Evolutionary conservation across 257 asterid species (phyloP), one percentile per base, ranked within the genome.

Genomic region (Gentiana macrophylla): DNA sequence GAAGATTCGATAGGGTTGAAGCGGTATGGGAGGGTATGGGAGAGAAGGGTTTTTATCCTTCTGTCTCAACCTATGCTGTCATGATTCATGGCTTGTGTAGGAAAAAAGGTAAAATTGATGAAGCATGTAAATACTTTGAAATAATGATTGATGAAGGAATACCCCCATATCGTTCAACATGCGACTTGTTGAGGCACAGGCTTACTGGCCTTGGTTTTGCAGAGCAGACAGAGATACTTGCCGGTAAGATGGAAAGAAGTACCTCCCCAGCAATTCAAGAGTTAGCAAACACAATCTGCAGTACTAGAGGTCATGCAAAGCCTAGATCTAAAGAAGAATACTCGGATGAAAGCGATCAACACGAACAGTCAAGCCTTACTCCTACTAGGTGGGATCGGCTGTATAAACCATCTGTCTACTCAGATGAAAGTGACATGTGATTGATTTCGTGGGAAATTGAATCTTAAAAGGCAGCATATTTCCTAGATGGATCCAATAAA

Each of bases 71-170:
- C 2, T 87, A 84, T 60, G 62, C 84, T 24, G 98, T 91, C 4
- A 83, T 87, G 97, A 70, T 91, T 41, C 98, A 91, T 68, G 92
- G 97, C 12, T 74, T 87, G 50, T 87, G 89, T 70, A 80, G 66
- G 81, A 83, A 84, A 82, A 82, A 75, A 68, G 78, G 74, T 61
- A 84, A 87, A 59, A 76, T 83, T 1, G 90, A 84, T 50, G 95
- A 81, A 35, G 97, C 95, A 38, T 84, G 74, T 47, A 83, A 68
- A 49, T 84, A 82, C 57, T 91, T 87, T 41, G 94, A 74, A 57
- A 70, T 73, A 82, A 87, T 91, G 98, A 70, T 91, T 61, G 98
- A 87, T 60, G 96, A 84, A 73, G 98, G 97, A 67, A 70, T 87
- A 55, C 95, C 95, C 0, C 98, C 96, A 11, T 81, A 77, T 59